Base-by-base conservation (phyloP, 1,139 yeast genomes). In the Debaryomyces singareniensis region DNA sequence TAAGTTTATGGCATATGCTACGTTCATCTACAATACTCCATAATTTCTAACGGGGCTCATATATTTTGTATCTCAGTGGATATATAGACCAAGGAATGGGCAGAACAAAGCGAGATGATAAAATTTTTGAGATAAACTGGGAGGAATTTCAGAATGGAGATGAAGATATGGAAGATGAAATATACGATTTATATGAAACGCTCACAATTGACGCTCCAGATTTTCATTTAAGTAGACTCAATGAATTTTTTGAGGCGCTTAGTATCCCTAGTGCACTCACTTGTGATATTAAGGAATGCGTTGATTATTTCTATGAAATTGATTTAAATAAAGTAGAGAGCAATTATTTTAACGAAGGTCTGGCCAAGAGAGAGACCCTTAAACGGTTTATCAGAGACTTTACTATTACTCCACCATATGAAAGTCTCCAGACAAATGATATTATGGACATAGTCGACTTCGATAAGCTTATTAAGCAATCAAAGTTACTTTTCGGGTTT, bases 371-470 rank as follows among this genome's bases (percentile, higher is more conserved):
- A 24, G 42, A 43, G 20, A 59, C 53, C 3, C 48, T 57, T 1
- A 34, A 53, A 14, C 56, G 51, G 29, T 42, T 66, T 32, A 40
- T 65, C 10, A 38, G 40, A 27, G 47, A 56, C 5, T 55, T 50
- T 31, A 64, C 71, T 2, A 49, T 65, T 15, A 49, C 62, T 3
- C 30, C 38, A 3, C 32, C 43, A 2, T 35, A 33, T 5, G 40
- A 43, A 7, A 33, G 46, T 2, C 39, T 41, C 15, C 54, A 53
- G 13, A 12, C 14, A 14, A 25, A 15, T 7, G 21, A 18, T 12
- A 45, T 61, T 9, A 44, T 65, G 4, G 73, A 66, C 37, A 52
- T 66, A 2, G 47, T 67, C 4, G 72, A 67, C 39, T 49, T 66
- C 20, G 71, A 66, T 34, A 67, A 66, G 39, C 46, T 66, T 15